Percentiles rank a stretch among this genome's conserved stretches.
These are phyloP conservation scores for Bryoglossum gracile DNA, from an alignment of 495 filamentous ascomycete species.

Conservation along the genomic window DNA sequence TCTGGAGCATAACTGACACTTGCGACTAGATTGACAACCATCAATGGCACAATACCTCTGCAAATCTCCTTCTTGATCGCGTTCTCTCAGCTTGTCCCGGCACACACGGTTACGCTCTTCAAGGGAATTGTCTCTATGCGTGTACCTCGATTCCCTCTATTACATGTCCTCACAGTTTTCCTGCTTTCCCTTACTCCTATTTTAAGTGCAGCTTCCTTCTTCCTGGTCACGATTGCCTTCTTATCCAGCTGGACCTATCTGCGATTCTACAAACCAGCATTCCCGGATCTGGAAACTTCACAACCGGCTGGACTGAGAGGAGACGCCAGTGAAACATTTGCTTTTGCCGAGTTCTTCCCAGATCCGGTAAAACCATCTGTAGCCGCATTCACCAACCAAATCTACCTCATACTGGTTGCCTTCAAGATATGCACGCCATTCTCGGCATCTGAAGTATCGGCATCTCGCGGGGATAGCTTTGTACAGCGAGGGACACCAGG, in stretches of 20 bases:
- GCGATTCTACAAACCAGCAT: conserved; percentile 78
- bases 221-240: conserved; percentile 77
- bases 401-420: conserved; percentile 68
- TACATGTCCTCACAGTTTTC: conserved; percentile 73
- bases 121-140: conserved; percentile 81
- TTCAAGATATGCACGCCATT: conserved; percentile 78
- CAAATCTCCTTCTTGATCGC: conserved; percentile 94
- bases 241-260: conserved; percentile 91
- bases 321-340: conserved; percentile 92
- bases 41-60: conserved; percentile 80
- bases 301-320: conserved; percentile 63
- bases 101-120: conserved; percentile 94
- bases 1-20: no score
- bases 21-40: conserved; percentile 63
- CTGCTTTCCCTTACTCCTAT: conserved; percentile 70
- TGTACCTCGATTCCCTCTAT: conserved; percentile 80
- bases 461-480: conserved; percentile 52
- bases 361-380: conserved; percentile 75
- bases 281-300: conserved; percentile 53
- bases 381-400: conserved; percentile 58
- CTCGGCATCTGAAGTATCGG: conserved; percentile 74
- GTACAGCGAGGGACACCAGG: conserved; percentile 56
- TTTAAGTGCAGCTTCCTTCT: conserved; percentile 75
- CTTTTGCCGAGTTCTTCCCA: conserved; percentile 92
- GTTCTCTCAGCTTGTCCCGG: conserved; percentile 95